phyloP scores from a whole-genome alignment of 805 yeast genomes.

The Metschnikowia cerradonensis region DNA sequence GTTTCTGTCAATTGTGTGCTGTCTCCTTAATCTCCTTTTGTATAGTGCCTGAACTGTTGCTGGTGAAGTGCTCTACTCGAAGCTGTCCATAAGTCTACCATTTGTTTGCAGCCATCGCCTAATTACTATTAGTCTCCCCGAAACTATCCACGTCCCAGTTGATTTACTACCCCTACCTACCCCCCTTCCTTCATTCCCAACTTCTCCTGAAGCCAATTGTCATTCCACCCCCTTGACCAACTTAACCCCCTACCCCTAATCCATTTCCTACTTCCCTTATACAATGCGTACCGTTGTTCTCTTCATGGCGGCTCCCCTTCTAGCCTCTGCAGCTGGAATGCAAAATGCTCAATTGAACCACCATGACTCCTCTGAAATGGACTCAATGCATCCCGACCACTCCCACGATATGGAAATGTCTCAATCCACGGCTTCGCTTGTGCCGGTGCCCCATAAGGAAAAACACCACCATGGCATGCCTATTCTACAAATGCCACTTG shows the following conservation, averaged over 20 bases:
- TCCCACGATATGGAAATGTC: background rate
- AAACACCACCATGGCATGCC: conserved; percentile 66
- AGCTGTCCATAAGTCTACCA: too few species aligned
- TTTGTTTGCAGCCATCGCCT: too few species aligned
- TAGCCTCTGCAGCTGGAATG: background rate
- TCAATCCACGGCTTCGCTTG: conserved; percentile 1
- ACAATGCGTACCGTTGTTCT: background rate
- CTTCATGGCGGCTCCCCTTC: conserved; percentile 1
- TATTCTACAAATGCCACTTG: conserved; percentile 60
- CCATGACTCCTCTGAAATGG: background rate
- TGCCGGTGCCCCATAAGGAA: conserved; percentile 34
- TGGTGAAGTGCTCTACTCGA: too few species aligned
- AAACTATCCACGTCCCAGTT: too few species aligned
- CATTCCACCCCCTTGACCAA: too few species aligned
- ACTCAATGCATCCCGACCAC: background rate
- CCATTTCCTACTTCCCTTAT: background rate
- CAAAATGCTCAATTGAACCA: background rate
- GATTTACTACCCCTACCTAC: too few species aligned
- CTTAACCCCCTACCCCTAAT: background rate
- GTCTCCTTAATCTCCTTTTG: too few species aligned
- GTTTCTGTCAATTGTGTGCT: background rate
- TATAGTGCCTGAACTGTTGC: too few species aligned
- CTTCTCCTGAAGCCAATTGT: too few species aligned
- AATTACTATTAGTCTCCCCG: too few species aligned
- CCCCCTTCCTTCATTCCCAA: too few species aligned